A percentile compares a stretch with the other conserved stretches of the same genome.
Conservation (phyloP, 768 basidiomycete species). For the Russula virescens region DNA sequence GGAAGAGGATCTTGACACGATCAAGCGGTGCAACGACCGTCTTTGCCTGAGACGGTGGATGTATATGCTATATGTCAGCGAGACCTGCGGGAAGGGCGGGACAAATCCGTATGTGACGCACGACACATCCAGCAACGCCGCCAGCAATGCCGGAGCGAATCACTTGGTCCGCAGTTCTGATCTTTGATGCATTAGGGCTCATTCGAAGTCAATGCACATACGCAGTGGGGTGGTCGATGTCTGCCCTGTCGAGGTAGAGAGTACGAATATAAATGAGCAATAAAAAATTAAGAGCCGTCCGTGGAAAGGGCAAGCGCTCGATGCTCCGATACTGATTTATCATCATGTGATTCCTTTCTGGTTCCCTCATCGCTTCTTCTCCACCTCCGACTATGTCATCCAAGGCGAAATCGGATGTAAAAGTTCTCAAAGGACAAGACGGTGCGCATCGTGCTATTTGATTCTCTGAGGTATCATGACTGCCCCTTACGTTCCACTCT, state of each 20-base stretch:
- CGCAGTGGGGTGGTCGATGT: slow-evolving; percentile 1
- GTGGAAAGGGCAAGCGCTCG: neutral
- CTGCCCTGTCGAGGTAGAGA: neutral
- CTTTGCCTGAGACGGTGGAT: slow-evolving; percentile 58
- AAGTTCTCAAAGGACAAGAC: slow-evolving; percentile 23
- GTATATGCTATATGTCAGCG: slow-evolving; percentile 11
- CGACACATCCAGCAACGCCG: slow-evolving; percentile 89
- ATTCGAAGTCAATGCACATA: slow-evolving; percentile 37
- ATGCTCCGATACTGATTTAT: neutral
- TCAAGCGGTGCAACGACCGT: slow-evolving; percentile 94
- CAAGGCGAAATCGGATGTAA: slow-evolving; percentile 20
- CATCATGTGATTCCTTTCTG: slow-evolving; percentile 14
- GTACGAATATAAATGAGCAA: neutral
- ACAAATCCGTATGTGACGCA: slow-evolving; percentile 39
- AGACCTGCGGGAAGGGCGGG: slow-evolving; percentile 8
- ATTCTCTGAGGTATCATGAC: neutral
- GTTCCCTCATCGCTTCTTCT: slow-evolving; percentile 17
- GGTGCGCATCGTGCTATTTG: neutral
- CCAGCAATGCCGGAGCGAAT: slow-evolving; percentile 86
- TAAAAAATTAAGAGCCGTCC: too few species aligned
- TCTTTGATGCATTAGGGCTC: slow-evolving; percentile 48
- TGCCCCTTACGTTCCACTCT: neutral
- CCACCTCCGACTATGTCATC: slow-evolving; percentile 13
- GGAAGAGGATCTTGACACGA: slow-evolving; percentile 97
- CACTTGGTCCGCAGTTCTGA: slow-evolving; percentile 34